Evolutionary conservation across 2,329 filamentous ascomycete genomes (phyloP), one percentile per base, ranked within the genome.

Genomic region (Neonectria ditissima): DNA sequence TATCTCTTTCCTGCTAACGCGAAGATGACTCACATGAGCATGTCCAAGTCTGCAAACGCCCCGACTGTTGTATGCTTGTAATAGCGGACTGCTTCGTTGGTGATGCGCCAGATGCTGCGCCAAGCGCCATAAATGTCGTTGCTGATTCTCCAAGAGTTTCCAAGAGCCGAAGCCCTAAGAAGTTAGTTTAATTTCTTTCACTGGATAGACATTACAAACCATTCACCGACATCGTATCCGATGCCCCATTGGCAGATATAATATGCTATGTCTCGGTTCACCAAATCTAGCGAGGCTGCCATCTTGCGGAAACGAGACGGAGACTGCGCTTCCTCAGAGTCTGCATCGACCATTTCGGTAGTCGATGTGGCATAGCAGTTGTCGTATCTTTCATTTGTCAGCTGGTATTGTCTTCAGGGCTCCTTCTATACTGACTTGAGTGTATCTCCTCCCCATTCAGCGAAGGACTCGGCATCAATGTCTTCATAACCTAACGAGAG

Each of bases 191-290:
- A 1, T 32, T 32, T 0, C 11, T 0, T 5, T 0, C 0, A 2
- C 5, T 0, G 11, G 1, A 1, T 0, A 5, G 0, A 4, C 2
- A 5, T 0, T 3, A 18, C 63, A 59, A 52, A 74, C 82, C 84
- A 86, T 5, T 78, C 75, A 0, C 81, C 80, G 0, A 85, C 77
- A 47, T 85, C 78, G 26, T 80, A 70, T 1, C 83, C 83, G 5
- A 85, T 76, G 0, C 83, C 84, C 84, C 84, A 86, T 69, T 86
- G 84, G 64, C 84, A 86, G 9, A 86, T 78, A 37, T 83, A 82
- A 62, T 84, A 86, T 3, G 82, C 71, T 2, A 85, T 81, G 5
- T 80, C 74, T 0, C 80, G 77, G n/a, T 79, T 71, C 0, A 79
- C 76, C 0, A 72, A 69, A 4, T 80, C 74, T 0, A 86, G 72